A percentile compares a stretch with the other conserved stretches of the same genome.
phyloP scores from a whole-genome alignment of 805 yeast genomes.

The Tetrapisispora iriomotensis region DNA sequence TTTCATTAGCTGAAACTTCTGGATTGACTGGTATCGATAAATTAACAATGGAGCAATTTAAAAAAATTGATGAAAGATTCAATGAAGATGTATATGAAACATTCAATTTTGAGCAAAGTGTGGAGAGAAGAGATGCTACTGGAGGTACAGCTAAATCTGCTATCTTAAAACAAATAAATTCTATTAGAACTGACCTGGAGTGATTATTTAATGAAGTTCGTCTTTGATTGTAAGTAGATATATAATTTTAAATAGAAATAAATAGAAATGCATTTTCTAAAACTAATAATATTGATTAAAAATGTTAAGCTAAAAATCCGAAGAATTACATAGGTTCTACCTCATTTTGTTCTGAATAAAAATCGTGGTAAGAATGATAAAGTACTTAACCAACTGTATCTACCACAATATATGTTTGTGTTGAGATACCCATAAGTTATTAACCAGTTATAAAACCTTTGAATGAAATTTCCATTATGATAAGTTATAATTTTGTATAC shows the following conservation, averaged over 20 bases:
- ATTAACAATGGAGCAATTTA: conserved; percentile 65
- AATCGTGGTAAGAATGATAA: neutral
- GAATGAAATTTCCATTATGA: conserved; percentile 14
- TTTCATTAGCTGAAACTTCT: conserved; percentile 74
- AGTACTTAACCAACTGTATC: conserved; percentile 11
- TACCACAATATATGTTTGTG: conserved; percentile 15
- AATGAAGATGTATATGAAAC: conserved; percentile 69
- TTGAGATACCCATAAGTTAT: conserved; percentile 10
- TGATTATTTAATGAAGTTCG: neutral
- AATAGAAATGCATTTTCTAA: too few relatives aligned
- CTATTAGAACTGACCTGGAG: neutral
- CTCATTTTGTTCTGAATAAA: neutral
- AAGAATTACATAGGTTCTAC: too few relatives aligned
- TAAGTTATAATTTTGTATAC: conserved; percentile 20
- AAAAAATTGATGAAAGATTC: conserved; percentile 72
- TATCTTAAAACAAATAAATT: conserved; percentile 60
- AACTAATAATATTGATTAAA: too few relatives aligned
- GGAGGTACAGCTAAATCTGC: conserved; percentile 97
- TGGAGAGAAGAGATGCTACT: conserved; percentile 90
- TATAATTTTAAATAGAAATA: too few relatives aligned
- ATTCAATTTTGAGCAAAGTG: conserved; percentile 88
- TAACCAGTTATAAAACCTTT: conserved; percentile 7
- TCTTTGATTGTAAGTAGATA: too few relatives aligned
- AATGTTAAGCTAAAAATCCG: too few relatives aligned
- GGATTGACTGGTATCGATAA: conserved; percentile 78